Evolutionary conservation across 306 rosid species (phyloP).

Genomic region (Abrus precatorius): DNA sequence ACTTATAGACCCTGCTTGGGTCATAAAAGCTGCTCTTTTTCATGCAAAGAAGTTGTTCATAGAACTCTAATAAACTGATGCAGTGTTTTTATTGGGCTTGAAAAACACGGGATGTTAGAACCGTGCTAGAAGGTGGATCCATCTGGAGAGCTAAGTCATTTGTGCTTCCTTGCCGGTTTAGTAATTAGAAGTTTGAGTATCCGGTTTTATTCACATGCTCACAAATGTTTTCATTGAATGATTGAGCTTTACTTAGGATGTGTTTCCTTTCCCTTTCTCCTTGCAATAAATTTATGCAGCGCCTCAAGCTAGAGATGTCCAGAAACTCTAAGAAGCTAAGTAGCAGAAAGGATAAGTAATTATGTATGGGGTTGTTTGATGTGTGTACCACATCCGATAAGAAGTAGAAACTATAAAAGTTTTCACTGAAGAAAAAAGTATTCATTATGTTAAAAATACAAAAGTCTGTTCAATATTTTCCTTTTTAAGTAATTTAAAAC

Average conservation of each 20-base stretch:
- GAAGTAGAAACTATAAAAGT: no score
- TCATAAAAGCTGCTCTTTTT: no score
- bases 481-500: no score
- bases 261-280: constrained; percentile 24
- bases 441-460: no score
- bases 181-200: constrained; percentile 88
- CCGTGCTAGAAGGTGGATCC: constrained; percentile 94
- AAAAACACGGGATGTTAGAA: constrained; percentile 80
- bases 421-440: no score
- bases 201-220: constrained; percentile 54
- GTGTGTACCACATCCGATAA: not conserved
- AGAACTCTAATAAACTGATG: constrained; percentile 20
- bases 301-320: constrained; percentile 92
- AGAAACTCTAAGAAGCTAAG: constrained; percentile 74
- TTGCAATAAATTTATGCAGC: constrained; percentile 58
- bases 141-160: constrained; percentile 94
- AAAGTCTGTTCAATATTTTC: no score
- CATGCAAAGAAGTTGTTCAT: no score
- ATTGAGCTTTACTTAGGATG: constrained; percentile 23
- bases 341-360: constrained; percentile 85
- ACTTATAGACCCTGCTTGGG: no score
- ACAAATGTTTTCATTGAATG: not conserved
- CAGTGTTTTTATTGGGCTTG: not conserved
- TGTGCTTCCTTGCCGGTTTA: constrained; percentile 92
- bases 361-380: constrained; percentile 37